Percentiles rank a stretch among this genome's conserved stretches.
phyloP scores from a whole-genome alignment of 805 yeast genomes.

The Lipomyces spencermartinsiae region DNA sequence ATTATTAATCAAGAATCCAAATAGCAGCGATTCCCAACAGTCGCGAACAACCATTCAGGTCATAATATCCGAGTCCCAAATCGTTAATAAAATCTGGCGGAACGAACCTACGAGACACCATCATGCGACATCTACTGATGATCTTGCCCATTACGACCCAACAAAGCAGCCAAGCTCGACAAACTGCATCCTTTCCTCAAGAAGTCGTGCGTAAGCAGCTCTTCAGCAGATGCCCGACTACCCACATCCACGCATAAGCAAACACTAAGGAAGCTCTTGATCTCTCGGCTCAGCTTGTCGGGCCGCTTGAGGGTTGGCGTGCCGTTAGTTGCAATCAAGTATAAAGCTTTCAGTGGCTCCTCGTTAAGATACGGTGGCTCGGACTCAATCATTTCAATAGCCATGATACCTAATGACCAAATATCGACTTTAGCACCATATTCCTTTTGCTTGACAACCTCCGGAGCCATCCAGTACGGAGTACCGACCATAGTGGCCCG shows the following conservation, averaged over 20 bases:
- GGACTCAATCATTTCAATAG: constrained; percentile 85
- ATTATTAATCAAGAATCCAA: background rate
- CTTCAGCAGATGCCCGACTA: constrained; percentile 89
- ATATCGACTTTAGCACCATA: constrained; percentile 83
- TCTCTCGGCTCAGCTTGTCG: constrained; percentile 69
- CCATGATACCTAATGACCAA: constrained; percentile 85
- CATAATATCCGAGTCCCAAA: background rate
- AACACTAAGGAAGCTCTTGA: constrained; percentile 85
- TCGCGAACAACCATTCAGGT: background rate
- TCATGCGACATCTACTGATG: background rate
- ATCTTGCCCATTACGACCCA: constrained; percentile 1
- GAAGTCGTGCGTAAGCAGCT: constrained; percentile 76
- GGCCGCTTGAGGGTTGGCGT: constrained; percentile 78
- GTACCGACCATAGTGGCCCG: constrained; percentile 89
- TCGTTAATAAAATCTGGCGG: background rate
- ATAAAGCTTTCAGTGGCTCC: constrained; percentile 77
- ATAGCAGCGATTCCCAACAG: background rate
- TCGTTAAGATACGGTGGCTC: constrained; percentile 86
- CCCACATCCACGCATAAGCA: constrained; percentile 94
- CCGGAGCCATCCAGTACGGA: constrained; percentile 93
- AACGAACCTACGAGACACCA: background rate
- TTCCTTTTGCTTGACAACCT: constrained; percentile 78
- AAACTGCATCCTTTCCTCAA: constrained; percentile 60
- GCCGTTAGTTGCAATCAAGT: constrained; percentile 79
- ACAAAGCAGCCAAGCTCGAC: constrained; percentile 54